A percentile compares a stretch with the other conserved stretches of the same genome.
Evolutionary conservation across 1,139 yeast genomes (phyloP).

Genomic region (Saccharomycopsis hybrid): DNA sequence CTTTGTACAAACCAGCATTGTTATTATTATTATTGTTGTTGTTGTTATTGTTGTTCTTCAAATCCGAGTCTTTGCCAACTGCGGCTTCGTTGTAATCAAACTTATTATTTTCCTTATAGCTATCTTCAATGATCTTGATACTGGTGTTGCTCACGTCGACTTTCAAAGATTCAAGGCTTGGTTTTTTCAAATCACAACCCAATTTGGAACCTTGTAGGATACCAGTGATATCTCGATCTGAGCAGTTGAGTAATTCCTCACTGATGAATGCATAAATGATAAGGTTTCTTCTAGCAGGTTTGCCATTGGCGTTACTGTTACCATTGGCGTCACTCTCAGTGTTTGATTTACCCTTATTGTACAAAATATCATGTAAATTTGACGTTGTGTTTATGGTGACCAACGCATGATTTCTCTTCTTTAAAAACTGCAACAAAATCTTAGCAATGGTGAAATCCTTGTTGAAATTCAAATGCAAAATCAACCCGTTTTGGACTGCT

Average conservation of each 20-base stretch:
- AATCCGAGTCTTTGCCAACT: neutral
- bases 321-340: neutral
- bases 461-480: conserved; percentile 49
- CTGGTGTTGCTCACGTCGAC: neutral
- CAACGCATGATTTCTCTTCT: conserved; percentile 10
- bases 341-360: conserved; percentile 8
- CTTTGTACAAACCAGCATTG: neutral
- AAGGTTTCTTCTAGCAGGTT: neutral
- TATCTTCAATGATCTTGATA: neutral
- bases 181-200: conserved; percentile 19
- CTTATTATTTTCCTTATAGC: neutral
- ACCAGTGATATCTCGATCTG: conserved; percentile 31
- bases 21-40: neutral
- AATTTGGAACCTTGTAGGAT: conserved; percentile 28
- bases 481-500: conserved; percentile 71
- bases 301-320: neutral
- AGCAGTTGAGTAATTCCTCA: conserved; percentile 31
- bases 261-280: conserved; percentile 32
- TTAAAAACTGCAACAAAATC: conserved; percentile 10
- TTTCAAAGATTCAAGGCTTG: conserved; percentile 11
- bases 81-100: neutral
- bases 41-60: neutral
- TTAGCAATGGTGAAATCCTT: conserved; percentile 33
- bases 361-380: conserved; percentile 12
- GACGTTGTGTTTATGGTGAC: conserved; percentile 12